Evolutionary conservation across 805 yeast species (phyloP), one percentile per base, ranked within the genome.

Genomic region (Sugiyamaella valdiviana): DNA sequence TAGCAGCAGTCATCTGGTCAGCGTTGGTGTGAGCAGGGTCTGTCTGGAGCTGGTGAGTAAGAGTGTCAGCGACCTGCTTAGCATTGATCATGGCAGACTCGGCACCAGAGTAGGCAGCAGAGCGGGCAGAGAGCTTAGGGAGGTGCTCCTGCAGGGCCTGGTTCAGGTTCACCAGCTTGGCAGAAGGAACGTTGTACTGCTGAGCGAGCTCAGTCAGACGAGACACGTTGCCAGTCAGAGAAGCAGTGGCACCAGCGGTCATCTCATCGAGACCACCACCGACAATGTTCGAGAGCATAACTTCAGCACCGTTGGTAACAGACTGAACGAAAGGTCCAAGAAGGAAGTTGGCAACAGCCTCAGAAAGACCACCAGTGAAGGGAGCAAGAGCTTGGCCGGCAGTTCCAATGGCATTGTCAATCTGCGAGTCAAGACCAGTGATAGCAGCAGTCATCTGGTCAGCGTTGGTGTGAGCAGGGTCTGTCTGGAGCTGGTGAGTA

Each of bases 361-460:
- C 19, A 57, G 59, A 49, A 17, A 56, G 53, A 14, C 58, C 59
- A 6, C 50, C 50, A 16, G 63, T 59, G 16, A 55, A 17, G 12
- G 55, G 54, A 23, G 48, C 51, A 14, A 55, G 52, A 22, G 54
- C 55, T 37, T 39, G 42, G 26, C 51, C 38, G 19, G 52, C 46
- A 16, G 57, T 54, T 20, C 55, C 53, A 26, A 54, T 55, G 7
- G 56, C 50, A 49, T 61, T 60, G 46, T 63, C 65, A 38, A 58
- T 52, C 51, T 63, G 66, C 2, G 60, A 54, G 49, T 60, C 65
- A 26, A 58, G 52, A 36, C 66, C 66, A 12, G 63, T 58, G 45
- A 62, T 58, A 44, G 48, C 44, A n/a, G 47, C 51, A n/a, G 42
- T 44, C 20, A 43, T 38, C n/a, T 26, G 16, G 20, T 49, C 45